Conservation (phyloP, 495 filamentous ascomycete genomes). For the Penicillium paxilli region DNA sequence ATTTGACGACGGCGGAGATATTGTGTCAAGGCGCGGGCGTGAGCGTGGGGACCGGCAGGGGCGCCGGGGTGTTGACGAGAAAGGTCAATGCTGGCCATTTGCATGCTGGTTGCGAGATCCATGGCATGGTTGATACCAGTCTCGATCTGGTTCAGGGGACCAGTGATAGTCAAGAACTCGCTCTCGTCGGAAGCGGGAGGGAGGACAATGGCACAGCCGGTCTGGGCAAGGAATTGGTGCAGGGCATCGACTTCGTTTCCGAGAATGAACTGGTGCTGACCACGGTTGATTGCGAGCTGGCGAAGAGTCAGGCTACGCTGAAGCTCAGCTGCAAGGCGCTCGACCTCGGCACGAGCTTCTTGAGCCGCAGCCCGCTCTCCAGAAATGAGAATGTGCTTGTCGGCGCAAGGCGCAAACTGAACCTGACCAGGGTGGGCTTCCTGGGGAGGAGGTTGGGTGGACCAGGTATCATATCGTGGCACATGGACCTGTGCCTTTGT, state of each 20-base stretch:
- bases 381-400: conserved; percentile 75
- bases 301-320: conserved; percentile 68
- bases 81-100: conserved; percentile 74
- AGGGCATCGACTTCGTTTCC: conserved; percentile 74
- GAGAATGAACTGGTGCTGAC: conserved; percentile 88
- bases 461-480: conserved; percentile 76
- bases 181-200: conserved; percentile 70
- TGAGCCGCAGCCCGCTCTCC: conserved; percentile 85
- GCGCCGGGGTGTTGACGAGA: conserved; percentile 72
- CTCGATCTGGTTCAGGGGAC: conserved; percentile 70
- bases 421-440: conserved; percentile 63
- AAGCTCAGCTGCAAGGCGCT: conserved; percentile 70
- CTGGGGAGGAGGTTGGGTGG: conserved; percentile 66
- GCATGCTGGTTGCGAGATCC: conserved; percentile 80
- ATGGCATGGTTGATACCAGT: conserved; percentile 74
- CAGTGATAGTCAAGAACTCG: conserved; percentile 80
- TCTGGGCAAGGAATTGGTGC: conserved; percentile 84
- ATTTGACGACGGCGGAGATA: conserved; percentile 78
- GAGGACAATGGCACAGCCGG: conserved; percentile 84
- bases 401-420: conserved; percentile 63
- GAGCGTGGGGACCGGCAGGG: conserved; percentile 66
- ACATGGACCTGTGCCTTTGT: conserved; percentile 74
- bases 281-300: conserved; percentile 71
- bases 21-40: conserved; percentile 80
- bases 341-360: conserved; percentile 74